These are phyloP conservation scores for Fusarium bulbicola DNA, from an alignment of 2,329 filamentous ascomycete species.

Conservation along the genomic window DNA sequence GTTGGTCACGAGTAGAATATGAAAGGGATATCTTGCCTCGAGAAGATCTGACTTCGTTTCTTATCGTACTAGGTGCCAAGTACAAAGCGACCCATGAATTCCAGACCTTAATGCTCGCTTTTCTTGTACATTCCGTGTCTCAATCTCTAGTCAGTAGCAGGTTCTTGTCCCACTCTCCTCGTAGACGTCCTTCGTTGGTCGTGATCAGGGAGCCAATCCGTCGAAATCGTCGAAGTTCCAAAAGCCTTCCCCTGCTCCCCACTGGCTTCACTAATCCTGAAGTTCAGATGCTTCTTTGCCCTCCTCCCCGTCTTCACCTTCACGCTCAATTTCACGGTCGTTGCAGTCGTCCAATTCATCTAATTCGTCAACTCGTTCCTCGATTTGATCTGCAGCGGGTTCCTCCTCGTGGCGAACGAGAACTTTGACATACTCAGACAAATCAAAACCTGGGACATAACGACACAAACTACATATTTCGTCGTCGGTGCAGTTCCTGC, in stretches of 20 bases:
- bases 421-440: background rate
- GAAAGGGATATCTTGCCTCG: background rate
- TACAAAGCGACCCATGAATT: background rate
- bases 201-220: rapidly evolving
- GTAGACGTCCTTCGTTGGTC: background rate
- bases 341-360: no score
- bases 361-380: background rate
- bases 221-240: background rate
- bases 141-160: rapidly evolving
- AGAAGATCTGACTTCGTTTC: rapidly evolving
- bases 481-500: background rate
- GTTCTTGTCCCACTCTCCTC: rapidly evolving
- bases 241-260: background rate
- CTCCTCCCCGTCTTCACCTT: background rate
- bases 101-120: background rate
- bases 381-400: background rate
- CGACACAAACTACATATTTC: rapidly evolving
- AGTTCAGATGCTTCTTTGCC: rapidly evolving
- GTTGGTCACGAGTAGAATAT: rapidly evolving
- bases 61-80: background rate
- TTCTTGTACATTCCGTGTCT: no score
- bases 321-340: background rate
- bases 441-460: rapidly evolving
- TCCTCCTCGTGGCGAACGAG: background rate
- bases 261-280: background rate